Base-by-base conservation (phyloP, 2,329 filamentous ascomycete genomes). In the Verticillium albo-atrum region DNA sequence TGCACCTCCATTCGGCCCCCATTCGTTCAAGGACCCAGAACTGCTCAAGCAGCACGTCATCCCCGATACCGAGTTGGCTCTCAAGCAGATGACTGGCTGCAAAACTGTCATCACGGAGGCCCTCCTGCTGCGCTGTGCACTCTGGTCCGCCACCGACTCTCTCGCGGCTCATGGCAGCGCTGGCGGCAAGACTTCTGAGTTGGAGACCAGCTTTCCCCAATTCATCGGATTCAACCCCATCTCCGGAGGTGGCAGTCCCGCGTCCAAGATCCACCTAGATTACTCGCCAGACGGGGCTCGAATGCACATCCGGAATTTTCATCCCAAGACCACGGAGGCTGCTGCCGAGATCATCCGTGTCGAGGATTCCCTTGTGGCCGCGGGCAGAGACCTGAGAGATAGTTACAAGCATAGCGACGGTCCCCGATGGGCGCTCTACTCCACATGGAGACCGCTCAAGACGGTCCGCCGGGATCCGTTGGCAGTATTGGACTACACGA, bases 241-340 rank as follows among this genome's bases (percentile, higher is more conserved):
- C 15, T 20, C 34, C 6, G 63, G 63, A 34, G 66, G 68, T 15
- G 68, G 59, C n/a, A 63, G 60, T 15, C 68, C 68, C 9, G 67
- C 69, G 5, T 66, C 68, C 12, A 69, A 69, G 61, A 65, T 69
- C n/a, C 69, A 70, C 52, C 55, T 68, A 14, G 69, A 71, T 61
- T 70, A 67, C 55, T 61, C 69, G 6, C 66, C 69, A 35, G 62
- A 60, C 28, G 69, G 67, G 4, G 69, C 69, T 1, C 59, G 68
- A 23, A 64, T 55, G 10, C 69, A 69, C 60, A 54, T 71, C 30
- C 61, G 68, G n/a, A 65, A 67, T 15, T 69, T 66, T 58, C 67
- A 70, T 59, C 63, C 63, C 3, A 62, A 54, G 23, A 62, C 65
- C 51, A 61, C 64, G 3, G 61, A 57, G 7, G 60, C 56, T 14